Evolutionary conservation across 495 filamentous ascomycete genomes (phyloP).

Genomic region (Hypoxylon trugodes): DNA sequence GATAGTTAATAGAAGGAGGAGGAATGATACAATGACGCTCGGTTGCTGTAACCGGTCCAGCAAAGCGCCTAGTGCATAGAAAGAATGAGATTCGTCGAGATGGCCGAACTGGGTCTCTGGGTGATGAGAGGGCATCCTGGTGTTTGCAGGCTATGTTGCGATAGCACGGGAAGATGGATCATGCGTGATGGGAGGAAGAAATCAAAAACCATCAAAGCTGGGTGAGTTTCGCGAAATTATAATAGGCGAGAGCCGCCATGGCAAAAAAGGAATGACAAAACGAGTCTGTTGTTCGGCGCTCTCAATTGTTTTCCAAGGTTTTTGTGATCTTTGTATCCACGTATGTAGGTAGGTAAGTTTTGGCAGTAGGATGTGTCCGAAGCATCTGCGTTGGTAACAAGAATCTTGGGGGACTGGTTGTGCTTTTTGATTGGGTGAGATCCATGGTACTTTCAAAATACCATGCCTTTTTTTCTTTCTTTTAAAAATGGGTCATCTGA

Average conservation of each 20-base stretch:
- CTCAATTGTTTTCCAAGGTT: not conserved
- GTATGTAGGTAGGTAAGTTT: constrained; percentile 20
- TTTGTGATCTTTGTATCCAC: not conserved
- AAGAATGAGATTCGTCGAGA: constrained; percentile 27
- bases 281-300: constrained; percentile 1
- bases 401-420: not conserved
- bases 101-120: constrained; percentile 36
- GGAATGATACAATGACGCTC: constrained; percentile 47
- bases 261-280: no score
- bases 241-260: constrained; percentile 20
- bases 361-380: constrained; percentile 7
- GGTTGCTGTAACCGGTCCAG: constrained; percentile 46
- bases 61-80: constrained; percentile 31
- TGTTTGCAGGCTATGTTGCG: constrained; percentile 8
- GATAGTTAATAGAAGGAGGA: constrained; percentile 51
- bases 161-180: constrained; percentile 10
- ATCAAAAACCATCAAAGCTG: constrained; percentile 36
- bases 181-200: constrained; percentile 37
- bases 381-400: not conserved
- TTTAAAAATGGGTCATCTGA: no score
- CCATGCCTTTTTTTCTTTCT: no score
- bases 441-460: not conserved
- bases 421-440: constrained; percentile 13
- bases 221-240: constrained; percentile 10
- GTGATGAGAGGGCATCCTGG: constrained; percentile 44